Evolutionary conservation across 345 rosid species (phyloP), one percentile per base, ranked within the genome.

Genomic region (Dipteronia dyeriana): DNA sequence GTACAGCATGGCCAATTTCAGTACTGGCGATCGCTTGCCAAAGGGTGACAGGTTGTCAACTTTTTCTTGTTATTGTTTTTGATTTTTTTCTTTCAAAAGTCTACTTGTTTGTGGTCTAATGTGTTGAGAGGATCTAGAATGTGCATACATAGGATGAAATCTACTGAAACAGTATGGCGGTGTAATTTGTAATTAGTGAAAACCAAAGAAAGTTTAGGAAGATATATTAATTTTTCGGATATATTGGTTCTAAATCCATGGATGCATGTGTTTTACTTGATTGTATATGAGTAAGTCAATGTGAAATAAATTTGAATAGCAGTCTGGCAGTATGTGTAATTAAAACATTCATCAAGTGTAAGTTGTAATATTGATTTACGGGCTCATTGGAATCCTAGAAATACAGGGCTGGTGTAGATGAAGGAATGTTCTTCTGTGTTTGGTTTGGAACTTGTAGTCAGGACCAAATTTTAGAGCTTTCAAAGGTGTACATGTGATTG

Each of bases 1-100:
- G 88, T 95, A 95, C 75, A 91, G 89, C 78, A 93, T 93, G 99
- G 97, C 99, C 84, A 94, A 92, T 83, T 95, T 95, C 75, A 93
- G 97, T 74, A 90, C 95, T 4, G 96, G 98, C 79, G 98, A 93
- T 86, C 92, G 94, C 71, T 84, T 81, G 82, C 97, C 93, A 39
- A 94, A 90, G 84, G 90, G 92, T 34, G 98, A 96, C 81, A 89
- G 97, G 97, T 91, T 74, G 54, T 5, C 23, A 41, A 26, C 23
- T 59, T 53, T 41, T 41, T 59, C 45, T 41, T 7, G 10, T 59
- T 59, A 20, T 2, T 45, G 13, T 63, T 78, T 26, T 22, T 34
- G 6, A 10, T 7, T 26, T 12, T 69, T 54, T 56, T 25, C 59
- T 34, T 34, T 34, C 25, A 17, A 60, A 71, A n/a, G 2, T 39